These are phyloP conservation scores for Epichloe scottii DNA, from an alignment of 2,329 filamentous ascomycete genomes.

Conservation along the genomic window DNA sequence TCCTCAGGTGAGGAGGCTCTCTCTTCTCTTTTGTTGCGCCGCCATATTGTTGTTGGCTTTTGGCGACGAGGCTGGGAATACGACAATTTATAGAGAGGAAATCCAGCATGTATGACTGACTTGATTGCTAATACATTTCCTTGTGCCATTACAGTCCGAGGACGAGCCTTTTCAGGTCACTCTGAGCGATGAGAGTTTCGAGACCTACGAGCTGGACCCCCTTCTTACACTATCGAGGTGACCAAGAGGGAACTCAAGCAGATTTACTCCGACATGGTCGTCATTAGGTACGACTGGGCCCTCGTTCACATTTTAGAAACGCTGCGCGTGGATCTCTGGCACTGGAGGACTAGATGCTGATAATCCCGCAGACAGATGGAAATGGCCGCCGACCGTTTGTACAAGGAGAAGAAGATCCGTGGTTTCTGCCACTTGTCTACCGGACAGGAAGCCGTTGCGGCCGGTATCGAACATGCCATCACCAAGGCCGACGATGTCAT, in stretches of 20 bases:
- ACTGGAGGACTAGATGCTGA: constrained; percentile 12
- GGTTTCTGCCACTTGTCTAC: constrained; percentile 99
- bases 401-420: constrained; percentile 99
- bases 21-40: neutral
- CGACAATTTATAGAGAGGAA: neutral
- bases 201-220: constrained; percentile 99
- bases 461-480: constrained; percentile 94
- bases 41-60: constrained; percentile 8
- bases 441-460: constrained; percentile 93
- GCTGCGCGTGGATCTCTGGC: neutral
- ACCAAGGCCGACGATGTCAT: constrained; percentile 87
- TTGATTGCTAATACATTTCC: constrained; percentile 9
- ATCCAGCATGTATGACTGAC: neutral
- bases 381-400: constrained; percentile 95
- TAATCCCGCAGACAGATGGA: constrained; percentile 74
- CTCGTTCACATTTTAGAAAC: neutral
- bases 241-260: constrained; percentile 98
- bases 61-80: no score
- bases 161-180: constrained; percentile 85
- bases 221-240: constrained; percentile 79
- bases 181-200: constrained; percentile 96
- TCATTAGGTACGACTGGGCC: constrained; percentile 57
- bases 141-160: constrained; percentile 52
- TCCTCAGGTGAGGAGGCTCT: constrained; percentile 28
- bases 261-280: constrained; percentile 98